phyloP scores from a whole-genome alignment of 1,284 basidiomycete genomes.

The Puccinia triticina region DNA sequence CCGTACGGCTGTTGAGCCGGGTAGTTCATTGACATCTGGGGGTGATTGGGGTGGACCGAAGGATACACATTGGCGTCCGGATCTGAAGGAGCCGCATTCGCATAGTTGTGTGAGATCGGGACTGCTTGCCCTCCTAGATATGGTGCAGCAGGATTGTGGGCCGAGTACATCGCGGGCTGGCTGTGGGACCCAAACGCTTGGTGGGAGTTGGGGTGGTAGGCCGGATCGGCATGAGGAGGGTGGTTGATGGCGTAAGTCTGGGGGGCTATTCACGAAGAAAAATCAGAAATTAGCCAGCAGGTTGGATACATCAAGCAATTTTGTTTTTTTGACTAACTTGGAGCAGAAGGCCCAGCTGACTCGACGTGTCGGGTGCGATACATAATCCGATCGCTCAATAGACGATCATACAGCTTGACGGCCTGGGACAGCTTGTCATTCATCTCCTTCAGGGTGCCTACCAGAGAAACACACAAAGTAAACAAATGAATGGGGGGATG shows the following conservation, averaged over 20 bases:
- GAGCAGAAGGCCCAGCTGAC: not conserved
- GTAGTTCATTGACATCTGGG: not conserved
- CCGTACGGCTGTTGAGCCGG: slow-evolving; percentile 4
- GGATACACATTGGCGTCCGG: not conserved
- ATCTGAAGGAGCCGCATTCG: not conserved
- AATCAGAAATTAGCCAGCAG: not conserved
- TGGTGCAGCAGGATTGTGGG: not conserved
- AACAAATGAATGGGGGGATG: slow-evolving; percentile 5
- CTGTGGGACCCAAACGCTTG: not conserved
- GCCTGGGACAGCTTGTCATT: slow-evolving; percentile 88
- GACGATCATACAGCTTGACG: slow-evolving; percentile 82
- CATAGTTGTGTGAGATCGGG: not conserved
- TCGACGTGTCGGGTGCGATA: slow-evolving; percentile 36
- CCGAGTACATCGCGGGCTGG: not conserved
- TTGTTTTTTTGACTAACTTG: slow-evolving; percentile 25
- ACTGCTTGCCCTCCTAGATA: not conserved
- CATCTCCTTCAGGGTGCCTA: slow-evolving; percentile 86
- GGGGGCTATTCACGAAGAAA: not conserved
- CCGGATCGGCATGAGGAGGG: not conserved
- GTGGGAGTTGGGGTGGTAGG: not conserved
- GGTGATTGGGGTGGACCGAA: not conserved
- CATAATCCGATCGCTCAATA: slow-evolving; percentile 78
- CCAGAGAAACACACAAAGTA: not conserved
- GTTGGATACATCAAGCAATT: not conserved
- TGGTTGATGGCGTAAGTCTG: not conserved